These are phyloP conservation scores for Chimonanthus salicifolius DNA, from an alignment of 164 flowering plant genomes.

Conservation along the genomic window DNA sequence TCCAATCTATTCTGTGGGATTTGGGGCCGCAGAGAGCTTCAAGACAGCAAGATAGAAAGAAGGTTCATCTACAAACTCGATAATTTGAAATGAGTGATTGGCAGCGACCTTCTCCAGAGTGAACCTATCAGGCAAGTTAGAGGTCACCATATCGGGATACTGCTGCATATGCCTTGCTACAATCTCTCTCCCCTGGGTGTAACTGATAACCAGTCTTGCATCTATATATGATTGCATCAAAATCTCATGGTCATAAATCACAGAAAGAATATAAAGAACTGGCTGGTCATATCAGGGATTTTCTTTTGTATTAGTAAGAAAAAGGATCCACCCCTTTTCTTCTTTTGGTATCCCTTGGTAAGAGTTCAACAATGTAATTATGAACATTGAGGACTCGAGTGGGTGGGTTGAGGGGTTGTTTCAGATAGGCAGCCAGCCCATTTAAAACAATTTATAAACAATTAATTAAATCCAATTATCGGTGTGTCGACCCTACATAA, in stretches of 20 bases:
- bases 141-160: slow-evolving; percentile 54
- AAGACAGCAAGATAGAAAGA: slow-evolving; percentile 74
- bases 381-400: too few relatives aligned
- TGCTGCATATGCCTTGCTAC: slow-evolving; percentile 50
- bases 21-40: slow-evolving; percentile 22
- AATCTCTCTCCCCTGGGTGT: slow-evolving; percentile 66
- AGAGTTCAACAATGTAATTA: too few relatives aligned
- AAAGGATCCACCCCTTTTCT: too few relatives aligned
- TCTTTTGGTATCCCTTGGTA: too few relatives aligned
- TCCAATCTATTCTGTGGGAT: neutral
- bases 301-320: too few relatives aligned
- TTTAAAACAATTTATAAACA: too few relatives aligned
- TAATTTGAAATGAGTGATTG: slow-evolving; percentile 46
- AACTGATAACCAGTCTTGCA: slow-evolving; percentile 76
- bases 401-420: too few relatives aligned
- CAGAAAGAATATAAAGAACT: neutral
- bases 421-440: too few relatives aligned
- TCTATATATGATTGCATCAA: slow-evolving; percentile 33
- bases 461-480: too few relatives aligned
- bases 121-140: slow-evolving; percentile 61
- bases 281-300: neutral
- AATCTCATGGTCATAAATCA: neutral
- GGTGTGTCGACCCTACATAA: too few relatives aligned
- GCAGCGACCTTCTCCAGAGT: slow-evolving; percentile 47
- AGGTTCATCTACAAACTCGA: slow-evolving; percentile 59